Evolutionary conservation across 495 filamentous ascomycete genomes (phyloP), one percentile per base, ranked within the genome.

Genomic region (Lichenothelia convexa): DNA sequence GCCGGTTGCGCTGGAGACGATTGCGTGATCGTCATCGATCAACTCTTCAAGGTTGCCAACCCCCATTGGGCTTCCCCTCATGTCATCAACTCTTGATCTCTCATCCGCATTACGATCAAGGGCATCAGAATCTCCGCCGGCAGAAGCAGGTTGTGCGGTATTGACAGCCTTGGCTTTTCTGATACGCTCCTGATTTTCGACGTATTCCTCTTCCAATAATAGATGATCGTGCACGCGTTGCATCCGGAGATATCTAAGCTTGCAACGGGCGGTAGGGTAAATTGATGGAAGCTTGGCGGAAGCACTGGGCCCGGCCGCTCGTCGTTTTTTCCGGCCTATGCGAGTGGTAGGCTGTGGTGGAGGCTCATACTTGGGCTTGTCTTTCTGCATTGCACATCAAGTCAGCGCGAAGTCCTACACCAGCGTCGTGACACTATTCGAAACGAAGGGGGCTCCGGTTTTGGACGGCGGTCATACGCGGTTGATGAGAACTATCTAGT

Each of bases 11-110:
- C 83, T 93, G 7, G 83, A 93, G 29, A 99, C 91, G 50, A 99
- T 99, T 40, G 89, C 89, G 52, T 99, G 89, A 61, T 99, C 89
- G 60, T 99, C 89, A 57, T 99, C 89, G 50, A 99, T 99, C 73
- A 99, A 79, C 63, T 99, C 89, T 59, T 95, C 89, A 49, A 99
- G 59, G 43, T 89, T 94, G 29, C 89, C 89, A 30, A 99, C 89
- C 11, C 89, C 89, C 89, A 99, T 99, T 29, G 89, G 89, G 54
- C 81, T 93, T 27, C 89, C 89, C 54, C 89, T 71, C 86, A 95
- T 94, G 56, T 99, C 89, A 60, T 99, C 89, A 21, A 99, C 91
- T 18, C 89, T 77, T 46, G 84, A 77, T 50, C 89, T 71, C 65
- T 99, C 89, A 55, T 95, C 89, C 17, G 92, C 89, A 51, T 89